Evolutionary conservation across 164 flowering plant species (phyloP).

Genomic region (Cinnamomum micranthum): DNA sequence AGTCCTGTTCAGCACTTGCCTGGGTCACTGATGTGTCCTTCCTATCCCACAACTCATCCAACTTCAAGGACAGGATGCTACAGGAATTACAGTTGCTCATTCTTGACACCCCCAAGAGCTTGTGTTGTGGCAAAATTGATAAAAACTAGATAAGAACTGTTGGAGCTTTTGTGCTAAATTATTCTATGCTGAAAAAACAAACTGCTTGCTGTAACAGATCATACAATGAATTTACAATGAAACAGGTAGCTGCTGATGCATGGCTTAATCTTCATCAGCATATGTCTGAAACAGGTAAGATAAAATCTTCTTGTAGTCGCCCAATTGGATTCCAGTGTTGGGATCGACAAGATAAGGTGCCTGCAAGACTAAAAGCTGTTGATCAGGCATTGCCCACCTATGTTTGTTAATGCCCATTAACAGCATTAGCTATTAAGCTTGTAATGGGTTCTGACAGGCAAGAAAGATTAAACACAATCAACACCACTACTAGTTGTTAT

Average conservation of each 20-base stretch:
- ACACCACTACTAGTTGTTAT: background rate
- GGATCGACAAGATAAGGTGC: constrained; percentile 72
- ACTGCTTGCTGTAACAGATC: background rate
- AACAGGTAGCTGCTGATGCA: background rate
- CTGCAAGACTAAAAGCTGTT: constrained; percentile 27
- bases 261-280: constrained; percentile 11
- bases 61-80: too few species aligned
- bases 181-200: background rate
- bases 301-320: constrained; percentile 54
- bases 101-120: too few species aligned
- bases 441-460: background rate
- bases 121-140: too few species aligned
- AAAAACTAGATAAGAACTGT: background rate
- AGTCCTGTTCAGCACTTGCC: too few species aligned
- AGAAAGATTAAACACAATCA: background rate
- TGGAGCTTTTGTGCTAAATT: background rate
- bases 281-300: constrained; percentile 58
- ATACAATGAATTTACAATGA: background rate
- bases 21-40: too few species aligned
- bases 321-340: constrained; percentile 48
- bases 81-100: too few species aligned
- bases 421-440: too few species aligned
- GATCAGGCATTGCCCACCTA: background rate
- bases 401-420: background rate
- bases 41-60: too few species aligned